Conservation (phyloP, 805 yeast genomes). For the Starmera caribaea region DNA sequence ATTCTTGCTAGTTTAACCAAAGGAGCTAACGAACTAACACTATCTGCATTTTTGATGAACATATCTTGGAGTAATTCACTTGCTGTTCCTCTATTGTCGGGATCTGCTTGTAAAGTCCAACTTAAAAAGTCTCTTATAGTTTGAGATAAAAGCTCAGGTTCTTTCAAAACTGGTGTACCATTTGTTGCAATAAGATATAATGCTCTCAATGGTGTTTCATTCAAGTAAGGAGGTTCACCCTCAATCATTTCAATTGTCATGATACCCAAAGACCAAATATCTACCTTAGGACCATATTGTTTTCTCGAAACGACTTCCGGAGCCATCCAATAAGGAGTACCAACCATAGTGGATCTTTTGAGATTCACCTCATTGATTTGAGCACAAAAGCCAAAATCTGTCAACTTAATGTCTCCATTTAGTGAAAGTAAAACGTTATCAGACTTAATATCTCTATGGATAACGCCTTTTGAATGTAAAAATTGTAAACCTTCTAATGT, state of each 20-base stretch:
- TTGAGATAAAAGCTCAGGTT: conserved; percentile 69
- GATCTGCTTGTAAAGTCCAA: conserved; percentile 74
- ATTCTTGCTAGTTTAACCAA: conserved; percentile 64
- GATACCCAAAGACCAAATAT: conserved; percentile 95
- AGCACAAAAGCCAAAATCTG: conserved; percentile 97
- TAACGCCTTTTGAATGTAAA: conserved; percentile 84
- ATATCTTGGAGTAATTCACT: conserved; percentile 57
- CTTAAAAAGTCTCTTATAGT: conserved; percentile 61
- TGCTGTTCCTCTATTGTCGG: conserved; percentile 74
- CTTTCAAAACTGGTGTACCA: conserved; percentile 90
- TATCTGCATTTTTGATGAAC: conserved; percentile 55
- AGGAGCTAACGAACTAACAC: conserved; percentile 55
- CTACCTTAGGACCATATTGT: conserved; percentile 95
- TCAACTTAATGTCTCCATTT: conserved; percentile 83
- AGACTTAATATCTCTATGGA: conserved; percentile 93
- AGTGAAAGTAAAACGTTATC: conserved; percentile 82
- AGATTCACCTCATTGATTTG: conserved; percentile 72
- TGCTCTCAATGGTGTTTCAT: conserved; percentile 92
- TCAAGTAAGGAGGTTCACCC: conserved; percentile 96
- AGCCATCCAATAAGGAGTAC: conserved; percentile 99
- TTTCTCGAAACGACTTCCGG: conserved; percentile 95
- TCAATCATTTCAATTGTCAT: conserved; percentile 99
- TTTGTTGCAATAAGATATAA: conserved; percentile 90
- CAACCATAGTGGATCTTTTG: conserved; percentile 96
- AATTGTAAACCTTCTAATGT: conserved; percentile 80